Percentiles rank a stretch among this genome's conserved stretches.
Conservation (phyloP, 257 asterid genomes). For the Rubia yunnanensis region DNA sequence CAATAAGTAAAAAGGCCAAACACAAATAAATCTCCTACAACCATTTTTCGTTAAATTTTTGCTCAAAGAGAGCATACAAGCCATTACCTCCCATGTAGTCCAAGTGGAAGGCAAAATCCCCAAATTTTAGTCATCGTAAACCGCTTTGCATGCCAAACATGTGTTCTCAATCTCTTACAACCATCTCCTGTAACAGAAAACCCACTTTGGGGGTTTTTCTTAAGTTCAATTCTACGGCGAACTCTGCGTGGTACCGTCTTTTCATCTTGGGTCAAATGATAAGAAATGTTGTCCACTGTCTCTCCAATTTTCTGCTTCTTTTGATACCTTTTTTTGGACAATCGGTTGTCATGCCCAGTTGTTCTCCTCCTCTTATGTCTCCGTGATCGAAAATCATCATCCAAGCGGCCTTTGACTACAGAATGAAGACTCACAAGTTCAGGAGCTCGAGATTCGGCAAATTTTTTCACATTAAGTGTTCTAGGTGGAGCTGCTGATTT, state of each 20-base stretch:
- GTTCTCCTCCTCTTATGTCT: constrained; percentile 86
- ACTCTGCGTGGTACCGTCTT: constrained; percentile 46
- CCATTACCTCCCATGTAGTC: constrained; percentile 70
- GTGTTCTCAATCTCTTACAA: constrained; percentile 77
- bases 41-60: background rate
- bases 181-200: constrained; percentile 75
- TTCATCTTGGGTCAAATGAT: constrained; percentile 21
- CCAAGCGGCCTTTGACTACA: constrained; percentile 44
- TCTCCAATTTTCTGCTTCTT: constrained; percentile 33
- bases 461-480: constrained; percentile 58
- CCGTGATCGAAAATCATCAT: constrained; percentile 49
- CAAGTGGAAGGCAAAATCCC: constrained; percentile 81
- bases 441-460: constrained; percentile 68
- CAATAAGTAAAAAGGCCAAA: background rate
- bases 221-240: constrained; percentile 62
- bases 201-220: constrained; percentile 47
- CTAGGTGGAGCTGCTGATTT: constrained; percentile 44
- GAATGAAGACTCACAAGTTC: constrained; percentile 68
- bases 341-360: constrained; percentile 56
- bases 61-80: background rate
- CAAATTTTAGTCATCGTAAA: constrained; percentile 66
- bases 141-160: constrained; percentile 92
- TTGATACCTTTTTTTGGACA: constrained; percentile 30
- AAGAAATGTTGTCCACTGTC: constrained; percentile 15
- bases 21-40: background rate